Evolutionary conservation across 345 rosid genomes (phyloP), one percentile per base, ranked within the genome.

Genomic region (Populus alba): DNA sequence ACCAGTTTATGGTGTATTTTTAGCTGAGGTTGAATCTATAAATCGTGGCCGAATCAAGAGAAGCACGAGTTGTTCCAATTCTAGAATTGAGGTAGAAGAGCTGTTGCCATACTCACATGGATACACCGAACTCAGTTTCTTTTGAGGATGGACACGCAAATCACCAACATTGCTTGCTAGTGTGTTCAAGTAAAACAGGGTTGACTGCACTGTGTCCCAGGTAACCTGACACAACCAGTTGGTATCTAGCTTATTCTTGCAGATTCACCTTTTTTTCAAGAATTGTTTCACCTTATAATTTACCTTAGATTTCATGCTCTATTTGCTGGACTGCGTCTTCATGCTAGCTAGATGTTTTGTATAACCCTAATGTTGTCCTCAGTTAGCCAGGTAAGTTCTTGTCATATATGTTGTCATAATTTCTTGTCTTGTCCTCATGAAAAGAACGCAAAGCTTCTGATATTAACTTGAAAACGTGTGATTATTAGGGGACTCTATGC

Each of bases 61-160:
- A 87, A 91, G 86, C 87, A 85, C 79, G 84, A 92, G 89, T 78
- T 89, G 88, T 77, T 81, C 94, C 77, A 87, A 89, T 75, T 87
- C 97, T 53, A 89, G 97, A 87, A 83, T 97, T 17, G 93, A 94
- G 89, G 93, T 88, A 61, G 97, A 97, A 85, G 98, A 94, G 82
- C 85, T 92, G 73, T 86, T 94, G 82, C 97, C 95, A 12, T 82
- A 83, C 39, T 83, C 88, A 15, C 91, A 85, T 75, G 91, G 90
- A 77, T 92, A 86, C 72, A 71, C 82, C 7, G 88, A 84, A 72
- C 84, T 88, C 66, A 84, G 80, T 82, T 88, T 76, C 65, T 90
- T 81, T 70, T 90, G 83, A 94, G 66, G 71, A 79, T 55, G 41
- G 57, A 74, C 23, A 41, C 73, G 29, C 38, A 31, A 35, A 9